Evolutionary conservation across 1,139 yeast species (phyloP).

Genomic region (Kodamaea plutei): DNA sequence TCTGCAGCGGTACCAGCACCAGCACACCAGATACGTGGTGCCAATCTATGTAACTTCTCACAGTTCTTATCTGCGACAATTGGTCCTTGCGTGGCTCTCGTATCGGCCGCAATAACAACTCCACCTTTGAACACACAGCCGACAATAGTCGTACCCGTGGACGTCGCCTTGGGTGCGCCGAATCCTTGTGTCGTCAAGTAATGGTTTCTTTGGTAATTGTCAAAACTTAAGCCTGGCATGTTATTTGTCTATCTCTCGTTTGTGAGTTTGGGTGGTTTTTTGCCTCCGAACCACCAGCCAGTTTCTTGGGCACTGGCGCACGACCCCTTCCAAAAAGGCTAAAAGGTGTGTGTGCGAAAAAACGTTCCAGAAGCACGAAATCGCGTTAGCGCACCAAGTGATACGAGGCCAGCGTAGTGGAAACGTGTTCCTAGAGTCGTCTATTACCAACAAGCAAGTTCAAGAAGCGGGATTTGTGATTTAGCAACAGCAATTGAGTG

Average conservation of each 20-base stretch:
- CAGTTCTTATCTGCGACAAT: conserved; percentile 98
- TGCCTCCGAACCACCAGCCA: no score
- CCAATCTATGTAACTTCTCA: conserved; percentile 87
- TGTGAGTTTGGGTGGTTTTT: conserved; percentile 12
- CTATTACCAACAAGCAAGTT: no score
- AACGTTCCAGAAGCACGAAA: no score
- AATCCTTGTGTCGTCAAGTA: conserved; percentile 68
- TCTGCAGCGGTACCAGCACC: conserved; percentile 99
- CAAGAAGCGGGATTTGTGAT: no score
- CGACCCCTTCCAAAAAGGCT: no score
- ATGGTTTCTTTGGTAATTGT: conserved; percentile 85
- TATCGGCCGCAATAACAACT: conserved; percentile 96
- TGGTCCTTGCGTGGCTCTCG: conserved; percentile 94
- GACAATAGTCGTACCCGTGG: conserved; percentile 97
- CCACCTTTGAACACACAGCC: conserved; percentile 92
- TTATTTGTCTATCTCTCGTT: conserved; percentile 3
- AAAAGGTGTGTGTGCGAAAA: no score
- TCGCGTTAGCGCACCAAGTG: no score
- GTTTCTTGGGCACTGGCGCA: conserved; percentile 5
- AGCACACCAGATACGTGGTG: conserved; percentile 98
- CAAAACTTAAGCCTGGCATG: conserved; percentile 92
- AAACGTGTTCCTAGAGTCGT: no score
- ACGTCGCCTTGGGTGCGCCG: conserved; percentile 81
- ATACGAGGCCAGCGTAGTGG: no score
- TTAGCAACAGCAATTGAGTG: no score